Conservation (phyloP, 2,329 filamentous ascomycete genomes). For the Fusarium austroafricanum region DNA sequence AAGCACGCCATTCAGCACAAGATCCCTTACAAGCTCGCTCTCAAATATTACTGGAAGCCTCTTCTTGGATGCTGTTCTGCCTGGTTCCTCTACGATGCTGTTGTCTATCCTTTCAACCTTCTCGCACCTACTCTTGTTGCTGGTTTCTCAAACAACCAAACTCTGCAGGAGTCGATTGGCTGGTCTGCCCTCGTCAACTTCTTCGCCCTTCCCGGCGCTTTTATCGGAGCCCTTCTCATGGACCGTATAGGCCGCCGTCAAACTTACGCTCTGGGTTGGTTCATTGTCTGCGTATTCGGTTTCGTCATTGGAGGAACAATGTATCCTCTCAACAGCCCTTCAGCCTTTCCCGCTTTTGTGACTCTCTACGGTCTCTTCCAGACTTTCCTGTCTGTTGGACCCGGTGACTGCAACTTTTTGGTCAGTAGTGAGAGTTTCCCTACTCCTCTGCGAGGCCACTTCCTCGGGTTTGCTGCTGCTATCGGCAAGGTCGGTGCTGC, state of each 20-base stretch:
- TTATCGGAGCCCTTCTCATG: background rate
- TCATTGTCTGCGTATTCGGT: background rate
- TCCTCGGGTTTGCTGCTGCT: background rate
- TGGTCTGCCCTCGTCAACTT: background rate
- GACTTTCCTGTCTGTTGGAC: background rate
- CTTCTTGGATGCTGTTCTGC: background rate
- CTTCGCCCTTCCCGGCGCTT: background rate
- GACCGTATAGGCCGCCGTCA: background rate
- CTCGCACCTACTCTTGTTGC: background rate
- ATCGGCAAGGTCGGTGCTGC: constrained; percentile 2
- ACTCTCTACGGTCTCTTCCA: background rate
- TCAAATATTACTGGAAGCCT: background rate
- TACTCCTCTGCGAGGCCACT: background rate
- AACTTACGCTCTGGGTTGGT: background rate
- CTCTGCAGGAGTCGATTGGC: background rate
- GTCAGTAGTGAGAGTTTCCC: constrained; percentile 3
- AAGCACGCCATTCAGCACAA: background rate
- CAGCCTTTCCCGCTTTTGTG: background rate
- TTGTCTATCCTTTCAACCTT: background rate
- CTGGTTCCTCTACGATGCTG: constrained; percentile 6
- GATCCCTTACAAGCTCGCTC: background rate
- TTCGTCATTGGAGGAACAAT: background rate
- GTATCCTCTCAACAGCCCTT: background rate
- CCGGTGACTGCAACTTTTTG: background rate
- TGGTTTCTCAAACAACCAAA: background rate